Evolutionary conservation across 2,329 filamentous ascomycete genomes (phyloP), one percentile per base, ranked within the genome.

Genomic region (Paramyrothecium roridum): DNA sequence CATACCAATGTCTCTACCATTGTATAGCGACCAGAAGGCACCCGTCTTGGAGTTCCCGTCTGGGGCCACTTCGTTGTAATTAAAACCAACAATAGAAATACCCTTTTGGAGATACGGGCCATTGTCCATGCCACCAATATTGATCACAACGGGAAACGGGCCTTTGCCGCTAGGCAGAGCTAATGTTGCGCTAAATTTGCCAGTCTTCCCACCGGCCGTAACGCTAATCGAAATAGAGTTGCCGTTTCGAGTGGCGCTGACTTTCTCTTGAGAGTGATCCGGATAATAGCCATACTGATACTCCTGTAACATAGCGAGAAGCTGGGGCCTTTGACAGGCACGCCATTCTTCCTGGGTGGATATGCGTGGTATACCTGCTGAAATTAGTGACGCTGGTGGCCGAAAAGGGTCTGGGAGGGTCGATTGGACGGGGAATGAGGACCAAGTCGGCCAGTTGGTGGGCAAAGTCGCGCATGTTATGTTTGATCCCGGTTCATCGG

Each of bases 251-350:
- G 45, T 47, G 45, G 45, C 45, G 45, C 11, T 47, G 10, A 47
- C 45, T 47, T 10, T 47, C n/a, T 47, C 45, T 47, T 47, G 45
- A 21, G 45, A n/a, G 45, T 47, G 45, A 21, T 47, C 45, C 16
- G 45, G 45, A n/a, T 47, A 47, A n/a, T 47, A 47, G 19, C 45
- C 45, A 21, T 11, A 47, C 45, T 47, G 45, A 19, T 47, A 47
- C 45, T 47, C 45, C 45, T 47, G 45, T n/a, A 47, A n/a, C 45
- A 47, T 47, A n/a, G 45, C 45, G 45, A 47, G 45, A n/a, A 47
- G 20, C 45, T 47, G 45, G n/a, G 45, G 45, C 20, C 45, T 47
- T 19, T 47, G 45, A 21, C 45, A 47, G 8, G 45, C 45, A 10
- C 45, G 8, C 45, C 45, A 47, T 47, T 47, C 45, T n/a, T 47